Conservation (phyloP, 1,284 basidiomycete species). For the Microbotryum silenes-acaulis region DNA sequence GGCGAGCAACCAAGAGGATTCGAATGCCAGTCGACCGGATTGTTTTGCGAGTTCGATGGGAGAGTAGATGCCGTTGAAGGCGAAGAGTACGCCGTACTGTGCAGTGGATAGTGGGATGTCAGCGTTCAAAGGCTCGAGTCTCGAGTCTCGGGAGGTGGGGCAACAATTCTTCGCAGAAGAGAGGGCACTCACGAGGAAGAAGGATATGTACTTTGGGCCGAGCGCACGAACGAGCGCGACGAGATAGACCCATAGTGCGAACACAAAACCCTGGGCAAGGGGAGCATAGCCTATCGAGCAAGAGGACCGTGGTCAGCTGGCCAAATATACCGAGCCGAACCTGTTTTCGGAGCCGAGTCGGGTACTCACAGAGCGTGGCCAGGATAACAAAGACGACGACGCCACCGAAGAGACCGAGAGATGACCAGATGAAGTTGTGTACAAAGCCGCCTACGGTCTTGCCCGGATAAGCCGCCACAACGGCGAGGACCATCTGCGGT, state of each 20-base stretch:
- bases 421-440: conserved; percentile 13
- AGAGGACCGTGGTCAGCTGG: background rate
- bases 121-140: background rate
- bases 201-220: conserved; percentile 23
- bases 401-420: conserved; percentile 7
- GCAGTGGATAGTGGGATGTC: background rate
- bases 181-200: conserved; percentile 16
- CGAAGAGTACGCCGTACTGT: conserved; percentile 24
- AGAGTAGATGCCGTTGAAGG: conserved; percentile 25
- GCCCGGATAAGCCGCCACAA: conserved; percentile 21
- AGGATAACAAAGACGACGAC: conserved; percentile 15
- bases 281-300: conserved; percentile 12
- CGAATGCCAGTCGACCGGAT: background rate
- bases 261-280: conserved; percentile 26
- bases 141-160: no score
- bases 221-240: conserved; percentile 19
- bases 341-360: background rate
- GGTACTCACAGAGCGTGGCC: conserved; percentile 11
- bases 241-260: conserved; percentile 20
- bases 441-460: conserved; percentile 17
- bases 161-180: no score
- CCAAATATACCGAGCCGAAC: background rate
- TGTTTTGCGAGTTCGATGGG: conserved; percentile 1
- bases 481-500: conserved; percentile 14
- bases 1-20: conserved; percentile 15